These are phyloP conservation scores for Apiotrichum veenhuisii DNA, from an alignment of 1,284 basidiomycete genomes.

Conservation along the genomic window DNA sequence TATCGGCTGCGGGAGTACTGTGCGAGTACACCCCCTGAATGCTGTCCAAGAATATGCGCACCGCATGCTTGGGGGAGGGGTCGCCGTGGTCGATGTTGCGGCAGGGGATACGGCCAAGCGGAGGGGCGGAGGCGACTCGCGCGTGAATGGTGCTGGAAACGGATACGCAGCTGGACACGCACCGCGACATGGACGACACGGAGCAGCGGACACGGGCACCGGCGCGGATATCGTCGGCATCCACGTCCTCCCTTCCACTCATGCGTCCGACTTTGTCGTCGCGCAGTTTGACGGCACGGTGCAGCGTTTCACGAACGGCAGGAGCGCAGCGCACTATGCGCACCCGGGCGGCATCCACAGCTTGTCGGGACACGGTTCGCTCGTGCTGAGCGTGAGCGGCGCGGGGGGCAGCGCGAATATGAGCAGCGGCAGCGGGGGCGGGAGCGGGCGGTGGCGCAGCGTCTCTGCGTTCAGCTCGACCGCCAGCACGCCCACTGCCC, in stretches of 20 bases:
- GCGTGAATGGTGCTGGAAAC: neutral
- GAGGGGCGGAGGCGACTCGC: neutral
- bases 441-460: neutral
- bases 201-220: conserved; percentile 18
- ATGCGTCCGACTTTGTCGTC: conserved; percentile 17
- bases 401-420: neutral
- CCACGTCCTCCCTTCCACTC: conserved; percentile 13
- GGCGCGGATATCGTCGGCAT: conserved; percentile 37
- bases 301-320: conserved; percentile 21
- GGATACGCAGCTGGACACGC: neutral
- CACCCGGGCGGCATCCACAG: conserved; percentile 18
- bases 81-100: neutral
- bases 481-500: neutral
- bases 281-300: conserved; percentile 42
- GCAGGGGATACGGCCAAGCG: neutral
- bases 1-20: conserved; percentile 31
- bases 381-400: conserved; percentile 27
- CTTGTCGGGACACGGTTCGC: conserved; percentile 9
- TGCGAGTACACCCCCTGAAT: conserved; percentile 33
- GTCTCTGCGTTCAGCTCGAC: neutral
- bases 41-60: neutral
- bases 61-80: neutral
- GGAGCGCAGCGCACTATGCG: conserved; percentile 16
- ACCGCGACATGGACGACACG: conserved; percentile 2
- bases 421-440: neutral